A percentile compares a stretch with the other conserved stretches of the same genome.
phyloP scores from a whole-genome alignment of 2,329 filamentous ascomycete species.

The Colletotrichum tropicicola region DNA sequence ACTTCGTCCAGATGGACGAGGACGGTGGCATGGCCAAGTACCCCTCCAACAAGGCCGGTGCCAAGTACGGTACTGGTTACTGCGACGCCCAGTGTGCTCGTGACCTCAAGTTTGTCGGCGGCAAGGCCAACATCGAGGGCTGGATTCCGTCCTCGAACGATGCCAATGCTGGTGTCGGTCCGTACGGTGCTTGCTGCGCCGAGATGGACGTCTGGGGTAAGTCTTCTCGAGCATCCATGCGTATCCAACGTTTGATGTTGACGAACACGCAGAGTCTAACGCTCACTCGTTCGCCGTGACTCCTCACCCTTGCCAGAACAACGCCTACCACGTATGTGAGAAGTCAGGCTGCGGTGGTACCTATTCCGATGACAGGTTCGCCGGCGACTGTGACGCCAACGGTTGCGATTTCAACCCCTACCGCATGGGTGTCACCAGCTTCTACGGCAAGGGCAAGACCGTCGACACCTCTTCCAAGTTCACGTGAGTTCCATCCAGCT shows the following conservation, averaged over 20 bases:
- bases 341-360: conserved; percentile 55
- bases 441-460: conserved; percentile 66
- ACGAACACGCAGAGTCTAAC: conserved; percentile 53
- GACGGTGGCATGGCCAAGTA: conserved; percentile 58
- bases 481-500: conserved; percentile 45
- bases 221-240: not conserved
- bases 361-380: conserved; percentile 58
- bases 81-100: conserved; percentile 58
- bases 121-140: conserved; percentile 51
- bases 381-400: conserved; percentile 69
- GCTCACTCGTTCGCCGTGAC: conserved; percentile 64
- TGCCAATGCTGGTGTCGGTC: conserved; percentile 56
- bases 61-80: conserved; percentile 65
- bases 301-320: conserved; percentile 62
- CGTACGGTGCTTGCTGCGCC: conserved; percentile 62
- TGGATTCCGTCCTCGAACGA: conserved; percentile 60
- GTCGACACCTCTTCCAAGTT: conserved; percentile 66
- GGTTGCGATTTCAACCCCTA: conserved; percentile 74
- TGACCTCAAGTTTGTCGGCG: conserved; percentile 59
- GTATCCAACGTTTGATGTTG: not conserved
- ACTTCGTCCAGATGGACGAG: conserved; percentile 65
- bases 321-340: conserved; percentile 46
- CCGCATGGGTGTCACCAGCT: conserved; percentile 66
- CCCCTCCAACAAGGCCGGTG: conserved; percentile 52
- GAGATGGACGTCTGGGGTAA: conserved; percentile 70